Evolutionary conservation across 1,139 yeast species (phyloP), one percentile per base, ranked within the genome.

Genomic region (Debaryomyces sp.): DNA sequence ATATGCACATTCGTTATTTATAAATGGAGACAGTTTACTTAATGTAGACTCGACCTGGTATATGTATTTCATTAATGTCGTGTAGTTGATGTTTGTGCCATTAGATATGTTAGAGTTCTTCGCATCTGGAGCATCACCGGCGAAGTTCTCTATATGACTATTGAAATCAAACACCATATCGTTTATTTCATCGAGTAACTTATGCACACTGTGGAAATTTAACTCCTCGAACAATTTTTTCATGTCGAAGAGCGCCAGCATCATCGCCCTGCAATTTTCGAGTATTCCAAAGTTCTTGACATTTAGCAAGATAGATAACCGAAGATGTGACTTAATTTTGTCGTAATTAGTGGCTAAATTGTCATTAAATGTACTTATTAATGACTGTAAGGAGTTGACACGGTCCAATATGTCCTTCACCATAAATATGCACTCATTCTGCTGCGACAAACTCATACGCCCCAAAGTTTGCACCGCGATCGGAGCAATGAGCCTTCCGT

Each of bases 261-360:
- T 38, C 54, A 51, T 51, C 5, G 43, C 50, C 23, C 54, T 30
- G 9, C 53, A 51, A 23, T 51, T 51, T 29, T 51, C 54, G 37
- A 38, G 37, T 13, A 40, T 43, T 22, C 41, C 42, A 24, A 21
- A 38, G 17, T 29, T 37, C 26, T 42, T 48, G 13, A 47, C 51
- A 27, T 51, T 51, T 15, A 41, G 26, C 40, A 51, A 47, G 6
- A 51, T 45, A 27, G 41, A 37, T 15, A 48, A 41, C 33, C 47
- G 42, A 13, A 50, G 41, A 32, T 37, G 38, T 18, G 41, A 37
- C 36, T 35, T 45, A 3, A 47, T 42, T 17, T 18, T 41, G 9
- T 46, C 43, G 27, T 45, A 51, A 6, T 45, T 44, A 17, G 37
- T 30, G 2, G 15, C 10, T 6, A 51, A 32, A 24, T 34, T 33